Conservation (phyloP, 768 basidiomycete genomes). For the Phaffia australis region DNA sequence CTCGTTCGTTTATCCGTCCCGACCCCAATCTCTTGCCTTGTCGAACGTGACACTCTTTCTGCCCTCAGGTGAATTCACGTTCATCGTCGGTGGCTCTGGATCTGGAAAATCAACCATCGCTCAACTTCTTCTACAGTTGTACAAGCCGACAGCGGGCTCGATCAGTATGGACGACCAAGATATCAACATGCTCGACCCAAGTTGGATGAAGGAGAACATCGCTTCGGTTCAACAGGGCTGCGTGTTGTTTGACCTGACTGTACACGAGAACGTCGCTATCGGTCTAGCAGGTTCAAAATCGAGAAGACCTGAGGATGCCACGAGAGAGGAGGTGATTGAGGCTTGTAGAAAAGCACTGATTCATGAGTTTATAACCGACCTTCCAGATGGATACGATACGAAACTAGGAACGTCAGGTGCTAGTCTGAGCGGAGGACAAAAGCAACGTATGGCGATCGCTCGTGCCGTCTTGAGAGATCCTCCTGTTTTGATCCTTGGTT, state of each 20-base stretch:
- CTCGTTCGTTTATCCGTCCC: conserved; percentile 62
- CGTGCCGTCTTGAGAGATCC: conserved; percentile 76
- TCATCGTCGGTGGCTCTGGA: conserved; percentile 68
- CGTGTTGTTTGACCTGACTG: conserved; percentile 64
- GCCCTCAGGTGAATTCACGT: conserved; percentile 61
- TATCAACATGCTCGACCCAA: conserved; percentile 58
- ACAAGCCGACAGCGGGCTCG: conserved; percentile 52
- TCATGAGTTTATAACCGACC: conserved; percentile 69
- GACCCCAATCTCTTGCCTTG: conserved; percentile 53
- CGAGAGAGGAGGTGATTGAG: conserved; percentile 58
- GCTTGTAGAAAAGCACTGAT: conserved; percentile 77
- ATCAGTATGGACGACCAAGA: conserved; percentile 74
- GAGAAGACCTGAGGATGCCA: conserved; percentile 46
- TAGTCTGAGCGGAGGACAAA: conserved; percentile 68
- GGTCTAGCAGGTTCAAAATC: conserved; percentile 48
- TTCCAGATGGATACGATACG: conserved; percentile 86
- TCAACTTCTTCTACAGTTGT: conserved; percentile 59
- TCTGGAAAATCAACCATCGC: conserved; percentile 67
- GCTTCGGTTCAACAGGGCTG: conserved; percentile 66
- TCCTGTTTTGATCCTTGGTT: conserved; percentile 78
- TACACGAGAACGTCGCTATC: conserved; percentile 80
- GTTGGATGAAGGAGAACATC: conserved; percentile 58
- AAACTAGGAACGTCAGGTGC: conserved; percentile 62
- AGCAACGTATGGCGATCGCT: conserved; percentile 79
- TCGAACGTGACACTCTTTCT: conserved; percentile 54